phyloP scores from a whole-genome alignment of 225 moss, liverwort and hornwort genomes.

The Takakia lepidozioides region DNA sequence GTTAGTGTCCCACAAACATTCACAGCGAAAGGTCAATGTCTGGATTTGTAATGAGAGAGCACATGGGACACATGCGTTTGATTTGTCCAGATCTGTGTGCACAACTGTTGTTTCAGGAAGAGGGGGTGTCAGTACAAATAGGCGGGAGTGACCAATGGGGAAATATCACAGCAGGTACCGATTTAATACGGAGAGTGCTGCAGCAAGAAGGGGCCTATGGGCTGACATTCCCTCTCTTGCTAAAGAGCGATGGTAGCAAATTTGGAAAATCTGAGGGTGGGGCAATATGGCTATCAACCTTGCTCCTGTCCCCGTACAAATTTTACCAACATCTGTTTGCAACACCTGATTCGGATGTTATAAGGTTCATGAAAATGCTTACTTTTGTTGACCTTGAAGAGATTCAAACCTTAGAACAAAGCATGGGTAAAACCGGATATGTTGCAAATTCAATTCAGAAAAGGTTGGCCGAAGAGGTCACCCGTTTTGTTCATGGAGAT shows the following conservation, averaged over 20 bases:
- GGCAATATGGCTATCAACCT: slow-evolving; percentile 75
- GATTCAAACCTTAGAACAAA: slow-evolving; percentile 46
- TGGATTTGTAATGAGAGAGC: too few relatives aligned
- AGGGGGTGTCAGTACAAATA: slow-evolving; percentile 79
- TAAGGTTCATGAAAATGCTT: slow-evolving; percentile 74
- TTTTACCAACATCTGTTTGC: slow-evolving; percentile 85
- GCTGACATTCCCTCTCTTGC: slow-evolving; percentile 82
- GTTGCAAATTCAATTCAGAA: slow-evolving; percentile 64
- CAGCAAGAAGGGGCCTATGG: slow-evolving; percentile 82
- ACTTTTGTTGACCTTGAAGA: slow-evolving; percentile 72
- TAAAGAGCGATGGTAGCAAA: slow-evolving; percentile 85
- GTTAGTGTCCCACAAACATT: too few relatives aligned
- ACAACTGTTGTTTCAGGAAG: slow-evolving; percentile 22
- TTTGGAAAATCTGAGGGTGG: slow-evolving; percentile 90
- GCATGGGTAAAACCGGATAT: slow-evolving; percentile 64
- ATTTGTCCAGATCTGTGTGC: too few relatives aligned
- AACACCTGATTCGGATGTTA: slow-evolving; percentile 71
- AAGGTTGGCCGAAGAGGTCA: slow-evolving; percentile 87
- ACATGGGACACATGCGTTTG: too few relatives aligned
- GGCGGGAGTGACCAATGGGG: slow-evolving; percentile 99
- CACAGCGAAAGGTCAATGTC: too few relatives aligned
- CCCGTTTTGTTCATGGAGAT: slow-evolving; percentile 89
- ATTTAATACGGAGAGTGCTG: slow-evolving; percentile 63
- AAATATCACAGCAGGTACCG: slow-evolving; percentile 96
- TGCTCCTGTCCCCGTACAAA: slow-evolving; percentile 71